Base-by-base conservation (phyloP, 768 basidiomycete species). In the Harrya chromipes region DNA sequence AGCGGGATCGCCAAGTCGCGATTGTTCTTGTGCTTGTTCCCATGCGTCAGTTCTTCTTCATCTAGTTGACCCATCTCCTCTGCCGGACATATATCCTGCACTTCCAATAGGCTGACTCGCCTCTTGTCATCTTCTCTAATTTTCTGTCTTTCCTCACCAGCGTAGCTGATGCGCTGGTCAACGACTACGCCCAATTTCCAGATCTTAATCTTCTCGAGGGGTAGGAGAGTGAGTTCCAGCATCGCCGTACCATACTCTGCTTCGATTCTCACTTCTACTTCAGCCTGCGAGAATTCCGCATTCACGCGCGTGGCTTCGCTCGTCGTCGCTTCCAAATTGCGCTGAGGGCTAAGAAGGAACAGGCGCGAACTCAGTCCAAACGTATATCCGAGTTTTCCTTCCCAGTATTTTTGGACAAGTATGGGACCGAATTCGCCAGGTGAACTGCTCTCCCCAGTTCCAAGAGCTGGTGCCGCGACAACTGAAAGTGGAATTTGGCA, bases 351-450 rank as follows among this genome's bases (percentile, higher is more conserved):
- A 40, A 97, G 84, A n/a, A 85, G 79, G 68, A 97, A 90, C 52
- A 85, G 86, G 53, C 90, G 83, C 7, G 87, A 87, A 16, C 83
- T 83, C 17, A 94, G 70, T 0, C 81, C 78, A 39, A 95, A 82
- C 23, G 91, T 70, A 60, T 95, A 97, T 46, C 89, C 84, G 57
- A 93, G 67, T 62, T 94, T 88, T 40, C 81, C 80, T 50, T 94
- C 93, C 97, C 97, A 99, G 55, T 90, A 83, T 17, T 89, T 75
- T 63, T 97, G 87, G 3, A 98, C 80, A 40, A 88, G 73, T 46
- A 97, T 80, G 55, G 84, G 90, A 49, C 87, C 87, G 0, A 77
- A 80, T 46, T 90, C 91, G 20, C 64, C 64, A 14, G 46, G 40
- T 1, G 21, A 46, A 12, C 46, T 31, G 16, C 43, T 59, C 59